Conservation (phyloP, 345 rosid species). For the Rhodamnia argentea region DNA sequence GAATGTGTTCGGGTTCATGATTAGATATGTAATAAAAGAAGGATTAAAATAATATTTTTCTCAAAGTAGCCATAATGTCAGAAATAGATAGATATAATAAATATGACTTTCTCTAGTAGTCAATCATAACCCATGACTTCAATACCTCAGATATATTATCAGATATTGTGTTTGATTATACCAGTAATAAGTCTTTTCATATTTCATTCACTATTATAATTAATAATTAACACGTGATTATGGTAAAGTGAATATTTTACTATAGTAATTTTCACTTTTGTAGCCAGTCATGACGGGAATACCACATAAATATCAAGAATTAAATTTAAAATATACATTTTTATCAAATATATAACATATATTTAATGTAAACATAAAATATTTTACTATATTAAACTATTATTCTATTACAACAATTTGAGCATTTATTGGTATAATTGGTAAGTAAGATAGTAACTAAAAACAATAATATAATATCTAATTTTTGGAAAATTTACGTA, state of each 20-base stretch:
- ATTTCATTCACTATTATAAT: neutral
- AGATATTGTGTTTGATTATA: too few species aligned
- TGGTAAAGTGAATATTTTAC: neutral
- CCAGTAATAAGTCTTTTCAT: neutral
- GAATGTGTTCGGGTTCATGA: neutral
- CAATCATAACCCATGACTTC: neutral
- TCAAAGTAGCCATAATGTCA: neutral
- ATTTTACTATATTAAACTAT: too few species aligned
- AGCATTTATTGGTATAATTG: too few species aligned
- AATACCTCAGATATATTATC: too few species aligned
- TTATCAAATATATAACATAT: too few species aligned
- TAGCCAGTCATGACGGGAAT: neutral
- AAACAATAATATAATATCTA: too few species aligned
- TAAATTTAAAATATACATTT: neutral
- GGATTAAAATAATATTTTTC: neutral
- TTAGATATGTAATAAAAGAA: neutral
- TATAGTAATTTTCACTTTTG: neutral
- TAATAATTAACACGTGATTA: neutral
- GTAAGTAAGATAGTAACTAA: too few species aligned
- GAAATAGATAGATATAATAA: neutral
- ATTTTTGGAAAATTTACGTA: too few species aligned
- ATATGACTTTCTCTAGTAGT: neutral
- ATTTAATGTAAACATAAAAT: too few species aligned
- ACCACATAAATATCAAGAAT: neutral
- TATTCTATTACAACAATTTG: too few species aligned